Evolutionary conservation across 202 grass and related monocot species (phyloP).

Genomic region (Setaria viridis): DNA sequence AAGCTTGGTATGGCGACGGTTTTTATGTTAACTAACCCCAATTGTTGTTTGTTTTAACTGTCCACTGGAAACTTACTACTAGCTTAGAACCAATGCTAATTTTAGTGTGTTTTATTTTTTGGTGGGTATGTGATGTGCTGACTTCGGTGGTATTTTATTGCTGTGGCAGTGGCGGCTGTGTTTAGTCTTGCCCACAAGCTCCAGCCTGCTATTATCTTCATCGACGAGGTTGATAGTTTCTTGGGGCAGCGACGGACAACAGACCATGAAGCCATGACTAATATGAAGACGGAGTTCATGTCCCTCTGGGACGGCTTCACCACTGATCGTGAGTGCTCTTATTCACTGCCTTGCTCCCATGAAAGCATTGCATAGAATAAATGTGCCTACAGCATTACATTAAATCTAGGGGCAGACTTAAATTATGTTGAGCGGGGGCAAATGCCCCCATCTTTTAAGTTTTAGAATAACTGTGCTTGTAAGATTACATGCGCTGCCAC

Average conservation of each 20-base stretch:
- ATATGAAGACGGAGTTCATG: slow-evolving; percentile 99
- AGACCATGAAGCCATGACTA: slow-evolving; percentile 93
- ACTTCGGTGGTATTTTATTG: background rate
- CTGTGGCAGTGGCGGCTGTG: slow-evolving; percentile 78
- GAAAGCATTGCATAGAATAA: background rate
- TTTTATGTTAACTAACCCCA: background rate
- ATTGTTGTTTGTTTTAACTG: background rate
- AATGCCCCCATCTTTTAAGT: background rate
- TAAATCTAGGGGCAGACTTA: background rate
- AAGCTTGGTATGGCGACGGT: slow-evolving; percentile 73
- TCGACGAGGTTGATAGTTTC: slow-evolving; percentile 98
- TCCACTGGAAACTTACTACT: background rate
- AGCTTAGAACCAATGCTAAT: background rate
- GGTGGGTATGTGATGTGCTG: background rate
- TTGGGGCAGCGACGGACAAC: slow-evolving; percentile 81
- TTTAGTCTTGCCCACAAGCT: slow-evolving; percentile 93
- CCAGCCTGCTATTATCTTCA: slow-evolving; percentile 98
- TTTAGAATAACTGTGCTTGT: background rate
- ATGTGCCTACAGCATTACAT: background rate
- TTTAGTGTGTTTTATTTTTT: background rate
- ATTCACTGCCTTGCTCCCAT: background rate
- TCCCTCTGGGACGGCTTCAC: slow-evolving; percentile 99
- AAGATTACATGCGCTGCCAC: background rate
- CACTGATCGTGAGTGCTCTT: slow-evolving; percentile 80
- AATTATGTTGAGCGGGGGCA: background rate